A percentile compares a stretch with the other conserved stretches of the same genome.
These are phyloP conservation scores for Canavalia gladiata DNA, from an alignment of 306 rosid species.

Conservation along the genomic window DNA sequence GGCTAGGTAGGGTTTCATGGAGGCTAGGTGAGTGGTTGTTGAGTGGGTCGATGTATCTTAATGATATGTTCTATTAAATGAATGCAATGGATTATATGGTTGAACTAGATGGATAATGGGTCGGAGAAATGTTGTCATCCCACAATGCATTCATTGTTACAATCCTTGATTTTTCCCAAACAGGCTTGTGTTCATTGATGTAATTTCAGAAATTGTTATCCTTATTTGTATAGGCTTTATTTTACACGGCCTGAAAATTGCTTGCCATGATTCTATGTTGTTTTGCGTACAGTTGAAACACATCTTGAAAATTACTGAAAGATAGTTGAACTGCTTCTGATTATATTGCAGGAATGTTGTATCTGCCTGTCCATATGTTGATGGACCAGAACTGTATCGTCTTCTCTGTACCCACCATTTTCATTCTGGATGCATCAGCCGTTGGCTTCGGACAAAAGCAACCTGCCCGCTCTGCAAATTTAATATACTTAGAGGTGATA, in stretches of 20 bases:
- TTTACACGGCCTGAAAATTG: neutral
- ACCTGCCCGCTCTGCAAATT: slow-evolving; percentile 91
- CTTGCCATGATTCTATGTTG: neutral
- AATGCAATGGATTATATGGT: neutral
- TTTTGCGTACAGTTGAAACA: slow-evolving; percentile 8
- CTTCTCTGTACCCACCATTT: slow-evolving; percentile 90
- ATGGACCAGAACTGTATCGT: slow-evolving; percentile 75
- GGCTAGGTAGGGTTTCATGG: neutral
- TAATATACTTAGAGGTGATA: slow-evolving; percentile 70
- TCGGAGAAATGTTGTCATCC: neutral
- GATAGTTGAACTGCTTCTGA: slow-evolving; percentile 39
- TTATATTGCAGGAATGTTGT: slow-evolving; percentile 75
- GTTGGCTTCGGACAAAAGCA: slow-evolving; percentile 85
- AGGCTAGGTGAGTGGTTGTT: neutral
- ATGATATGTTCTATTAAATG: neutral
- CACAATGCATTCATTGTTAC: neutral
- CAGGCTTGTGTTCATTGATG: slow-evolving; percentile 24
- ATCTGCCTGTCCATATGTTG: slow-evolving; percentile 79
- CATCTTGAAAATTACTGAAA: neutral
- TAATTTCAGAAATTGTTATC: neutral
- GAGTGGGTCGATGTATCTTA: neutral
- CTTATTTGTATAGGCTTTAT: slow-evolving; percentile 5
- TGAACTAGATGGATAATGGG: slow-evolving; percentile 21
- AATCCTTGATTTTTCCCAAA: slow-evolving; percentile 10
- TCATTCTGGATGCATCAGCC: slow-evolving; percentile 83